Base-by-base conservation (phyloP, 495 filamentous ascomycete genomes). In the Choiromyces venosus region DNA sequence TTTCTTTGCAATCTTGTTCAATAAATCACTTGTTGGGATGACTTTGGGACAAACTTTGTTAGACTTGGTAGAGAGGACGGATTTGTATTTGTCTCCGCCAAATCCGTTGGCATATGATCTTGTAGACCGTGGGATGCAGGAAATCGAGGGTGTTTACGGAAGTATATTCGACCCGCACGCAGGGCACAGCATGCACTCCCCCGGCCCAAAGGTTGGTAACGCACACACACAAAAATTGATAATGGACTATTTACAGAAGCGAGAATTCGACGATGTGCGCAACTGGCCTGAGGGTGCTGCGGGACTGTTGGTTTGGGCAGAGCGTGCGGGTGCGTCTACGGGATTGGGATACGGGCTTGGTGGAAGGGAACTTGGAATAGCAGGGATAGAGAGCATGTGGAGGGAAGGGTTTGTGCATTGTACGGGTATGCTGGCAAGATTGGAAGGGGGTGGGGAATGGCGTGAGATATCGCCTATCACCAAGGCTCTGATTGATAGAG, bases 401-500 rank as follows among this genome's bases (percentile, higher is more conserved):
- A 84, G 86, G 4, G 90, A 92, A 79, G 85, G 88, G 25, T 92
- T 90, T 78, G 84, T 88, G 16, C 90, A 92, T 72, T 88, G 87
- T 74, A 87, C 86, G 19, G 90, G 90, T 18, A 88, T 91, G 88
- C 82, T 86, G 36, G 81, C 81, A 19, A 84, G 83, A 7, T 78
- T 90, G 33, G 86, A 89, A 75, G 79, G 82, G 1, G 84, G 84
- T 44, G 83, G 84, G 3, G 89, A 91, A 76, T 91, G 86, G 82
- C 83, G 83, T 52, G 82, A 84, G 70, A 80, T 92, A 66, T 88
- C 88, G 2, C 85, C 86, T 2, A 87, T 90, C 67, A 90, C 90
- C 1, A 87, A 87, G 38, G 87, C 89, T 7, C 85, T 91, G 25
- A 84, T 92, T 0, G 87, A 90, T 52, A 85, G 88, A 25, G 87